phyloP scores from a whole-genome alignment of 1,284 basidiomycete genomes.

The Fomitiporia mediterranea region DNA sequence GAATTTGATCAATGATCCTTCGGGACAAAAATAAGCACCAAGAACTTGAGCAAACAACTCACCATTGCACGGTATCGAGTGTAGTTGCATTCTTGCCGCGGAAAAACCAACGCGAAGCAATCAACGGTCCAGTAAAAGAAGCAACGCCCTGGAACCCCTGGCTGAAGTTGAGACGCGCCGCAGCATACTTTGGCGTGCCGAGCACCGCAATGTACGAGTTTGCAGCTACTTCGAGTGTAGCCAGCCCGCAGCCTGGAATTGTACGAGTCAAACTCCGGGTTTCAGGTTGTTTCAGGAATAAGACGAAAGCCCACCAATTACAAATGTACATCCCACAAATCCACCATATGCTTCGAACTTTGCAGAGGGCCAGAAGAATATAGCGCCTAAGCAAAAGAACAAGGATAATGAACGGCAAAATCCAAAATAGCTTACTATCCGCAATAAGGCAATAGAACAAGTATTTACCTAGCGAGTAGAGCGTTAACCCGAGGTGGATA shows the following conservation, averaged over 20 bases:
- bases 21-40: neutral
- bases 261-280: neutral
- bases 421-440: neutral
- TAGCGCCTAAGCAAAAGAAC: slow-evolving; percentile 42
- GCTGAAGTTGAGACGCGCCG: slow-evolving; percentile 75
- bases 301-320: slow-evolving; percentile 42
- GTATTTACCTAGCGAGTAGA: slow-evolving; percentile 58
- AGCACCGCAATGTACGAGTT: slow-evolving; percentile 77
- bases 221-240: slow-evolving; percentile 67
- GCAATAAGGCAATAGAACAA: slow-evolving; percentile 1
- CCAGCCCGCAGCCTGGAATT: slow-evolving; percentile 60
- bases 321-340: slow-evolving; percentile 69
- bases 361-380: slow-evolving; percentile 81
- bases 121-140: slow-evolving; percentile 75
- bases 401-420: neutral
- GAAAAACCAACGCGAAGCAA: slow-evolving; percentile 76
- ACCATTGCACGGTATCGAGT: slow-evolving; percentile 74
- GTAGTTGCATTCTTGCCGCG: slow-evolving; percentile 52
- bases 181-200: slow-evolving; percentile 65
- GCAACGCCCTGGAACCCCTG: slow-evolving; percentile 82
- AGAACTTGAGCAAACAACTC: slow-evolving; percentile 11
- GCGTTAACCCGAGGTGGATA: slow-evolving; percentile 63
- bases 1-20: neutral
- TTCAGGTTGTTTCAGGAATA: no score
- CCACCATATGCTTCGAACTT: slow-evolving; percentile 64